Evolutionary conservation across 768 basidiomycete species (phyloP), one percentile per base, ranked within the genome.

Genomic region (Lentinula guzmanii): DNA sequence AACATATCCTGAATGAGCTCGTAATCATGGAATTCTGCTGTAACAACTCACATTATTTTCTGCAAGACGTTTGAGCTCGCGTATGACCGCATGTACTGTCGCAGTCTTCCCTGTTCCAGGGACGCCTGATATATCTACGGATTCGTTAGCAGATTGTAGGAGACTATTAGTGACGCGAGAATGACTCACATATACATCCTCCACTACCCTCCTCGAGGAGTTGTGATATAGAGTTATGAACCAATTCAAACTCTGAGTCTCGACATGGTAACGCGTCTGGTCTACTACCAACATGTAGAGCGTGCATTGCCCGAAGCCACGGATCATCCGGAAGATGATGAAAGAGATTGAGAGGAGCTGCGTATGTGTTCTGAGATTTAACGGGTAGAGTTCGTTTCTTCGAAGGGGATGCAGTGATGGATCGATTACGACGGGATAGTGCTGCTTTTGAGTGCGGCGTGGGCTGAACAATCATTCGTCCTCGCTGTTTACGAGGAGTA

Each of bases 31-130:
- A 16, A 16, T 45, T 60, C 35, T 21, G 35, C 58, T 34, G n/a
- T 64, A 33, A 21, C 13, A 15, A 18, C 28, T 10, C 10, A 76
- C 86, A 33, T 85, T 86, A 59, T 84, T 80, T 69, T 90, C 82
- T 1, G 95, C 95, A 85, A 95, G 91, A 42, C 87, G 81, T 69
- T 93, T 95, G 10, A 98, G 79, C 70, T 96, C 92, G 41, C 91
- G 83, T 35, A 98, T 84, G 28, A 97, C 89, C 0, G 90, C 91
- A 67, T 98, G 95, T 0, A 98, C 95, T 0, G 97, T 98, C 0
- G 97, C 97, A 0, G 97, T 99, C 75, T 98, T 99, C 8, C 97
- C 96, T 2, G 96, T 98, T 6, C 97, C 96, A n/a, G 96, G 97
- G 6, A 98, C 94, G 8, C 97, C 96, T 6, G 95, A 95, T 52